Evolutionary conservation across 2,329 filamentous ascomycete species (phyloP).

Genomic region (Monosporascus ibericus): DNA sequence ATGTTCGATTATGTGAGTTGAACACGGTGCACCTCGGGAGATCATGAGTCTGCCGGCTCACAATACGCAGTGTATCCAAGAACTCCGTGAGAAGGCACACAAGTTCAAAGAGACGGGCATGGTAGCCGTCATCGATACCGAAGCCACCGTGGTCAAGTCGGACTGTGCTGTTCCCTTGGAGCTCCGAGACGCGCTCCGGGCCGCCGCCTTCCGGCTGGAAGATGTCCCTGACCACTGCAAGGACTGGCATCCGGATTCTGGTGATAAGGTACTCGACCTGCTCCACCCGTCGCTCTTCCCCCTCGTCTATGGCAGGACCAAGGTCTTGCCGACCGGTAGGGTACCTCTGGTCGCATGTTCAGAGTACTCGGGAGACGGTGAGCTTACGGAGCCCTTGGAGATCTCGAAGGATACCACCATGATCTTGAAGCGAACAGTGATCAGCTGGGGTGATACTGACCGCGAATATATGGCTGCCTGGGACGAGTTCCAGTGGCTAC

Average conservation of each 20-base stretch:
- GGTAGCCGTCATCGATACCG: conserved; percentile 36
- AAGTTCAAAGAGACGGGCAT: conserved; percentile 30
- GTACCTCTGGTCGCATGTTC: conserved; percentile 27
- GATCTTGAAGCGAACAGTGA: background rate
- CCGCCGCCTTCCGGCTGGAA: conserved; percentile 41
- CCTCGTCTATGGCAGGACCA: conserved; percentile 45
- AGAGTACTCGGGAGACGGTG: conserved; percentile 21
- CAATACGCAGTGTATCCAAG: conserved; percentile 25
- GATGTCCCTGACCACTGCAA: conserved; percentile 40
- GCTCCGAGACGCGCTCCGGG: conserved; percentile 34
- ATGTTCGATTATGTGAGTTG: conserved; percentile 31
- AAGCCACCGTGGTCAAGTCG: conserved; percentile 42
- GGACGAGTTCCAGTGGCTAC: conserved; percentile 41
- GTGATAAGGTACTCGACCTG: conserved; percentile 53
- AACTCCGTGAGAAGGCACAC: conserved; percentile 40
- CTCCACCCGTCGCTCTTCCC: conserved; percentile 61
- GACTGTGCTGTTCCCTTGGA: conserved; percentile 35
- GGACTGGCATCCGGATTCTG: conserved; percentile 57
- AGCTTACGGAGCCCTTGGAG: conserved; percentile 9
- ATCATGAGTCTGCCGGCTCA: background rate
- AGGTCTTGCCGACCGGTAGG: conserved; percentile 30
- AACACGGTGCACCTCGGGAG: background rate
- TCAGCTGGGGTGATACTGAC: background rate
- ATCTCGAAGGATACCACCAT: background rate
- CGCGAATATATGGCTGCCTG: background rate